Conservation (phyloP, 2,329 filamentous ascomycete genomes). For the Mycosphaerelloides madeirae region DNA sequence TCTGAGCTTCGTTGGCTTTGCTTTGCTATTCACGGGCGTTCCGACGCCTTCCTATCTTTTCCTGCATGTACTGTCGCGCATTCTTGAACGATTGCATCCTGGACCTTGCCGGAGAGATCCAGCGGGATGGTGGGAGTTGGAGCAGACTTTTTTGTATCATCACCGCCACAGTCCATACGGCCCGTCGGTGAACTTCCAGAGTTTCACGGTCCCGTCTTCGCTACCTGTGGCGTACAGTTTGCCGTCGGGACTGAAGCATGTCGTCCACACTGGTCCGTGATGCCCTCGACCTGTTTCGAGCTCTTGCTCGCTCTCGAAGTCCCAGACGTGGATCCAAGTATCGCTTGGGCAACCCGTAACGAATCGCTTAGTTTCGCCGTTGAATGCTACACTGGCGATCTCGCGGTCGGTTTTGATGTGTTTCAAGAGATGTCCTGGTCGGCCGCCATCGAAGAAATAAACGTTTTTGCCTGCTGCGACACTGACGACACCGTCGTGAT, state of each 20-base stretch:
- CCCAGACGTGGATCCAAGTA: constrained; percentile 94
- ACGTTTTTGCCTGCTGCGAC: constrained; percentile 92
- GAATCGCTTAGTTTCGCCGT: constrained; percentile 73
- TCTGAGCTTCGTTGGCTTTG: too few species aligned
- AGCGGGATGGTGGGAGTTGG: too few species aligned
- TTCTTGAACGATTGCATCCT: too few species aligned
- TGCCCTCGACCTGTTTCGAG: constrained; percentile 94
- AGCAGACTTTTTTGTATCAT: too few species aligned
- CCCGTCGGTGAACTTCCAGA: constrained; percentile 67
- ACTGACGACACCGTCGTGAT: constrained; percentile 66
- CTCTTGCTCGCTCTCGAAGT: constrained; percentile 77
- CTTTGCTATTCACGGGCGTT: too few species aligned
- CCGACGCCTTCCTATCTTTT: too few species aligned
- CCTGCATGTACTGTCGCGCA: too few species aligned
- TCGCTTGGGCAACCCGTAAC: constrained; percentile 88
- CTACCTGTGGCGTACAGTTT: constrained; percentile 95
- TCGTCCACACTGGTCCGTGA: constrained; percentile 95
- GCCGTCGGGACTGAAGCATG: constrained; percentile 89
- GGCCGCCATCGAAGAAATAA: constrained; percentile 80
- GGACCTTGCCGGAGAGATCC: too few species aligned
- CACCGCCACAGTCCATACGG: constrained; percentile 63
- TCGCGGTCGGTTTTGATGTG: constrained; percentile 74
- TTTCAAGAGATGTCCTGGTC: constrained; percentile 69
- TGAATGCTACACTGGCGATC: constrained; percentile 84
- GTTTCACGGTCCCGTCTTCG: constrained; percentile 95